phyloP scores from a whole-genome alignment of 305 asterid genomes.

The Fraxinus paxiana region DNA sequence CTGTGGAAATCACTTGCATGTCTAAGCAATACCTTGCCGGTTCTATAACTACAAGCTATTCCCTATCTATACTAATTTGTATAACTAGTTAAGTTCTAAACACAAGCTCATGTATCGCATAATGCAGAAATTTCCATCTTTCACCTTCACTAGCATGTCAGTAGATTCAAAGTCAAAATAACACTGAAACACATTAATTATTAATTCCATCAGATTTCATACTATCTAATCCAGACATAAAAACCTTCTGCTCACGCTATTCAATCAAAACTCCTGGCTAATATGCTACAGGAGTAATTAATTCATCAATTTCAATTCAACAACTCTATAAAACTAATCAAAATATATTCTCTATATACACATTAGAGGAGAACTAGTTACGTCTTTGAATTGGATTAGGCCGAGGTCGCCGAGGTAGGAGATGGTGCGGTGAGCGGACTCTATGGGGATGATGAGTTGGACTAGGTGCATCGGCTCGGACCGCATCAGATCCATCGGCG shows the following conservation, averaged over 20 bases:
- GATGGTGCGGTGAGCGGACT: slow-evolving; percentile 81
- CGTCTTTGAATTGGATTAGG: slow-evolving; percentile 71
- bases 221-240: background rate
- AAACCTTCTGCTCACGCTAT: background rate
- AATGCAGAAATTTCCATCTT: background rate
- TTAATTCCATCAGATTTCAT: background rate
- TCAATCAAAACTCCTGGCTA: background rate
- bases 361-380: slow-evolving; percentile 20
- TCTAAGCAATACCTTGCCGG: background rate
- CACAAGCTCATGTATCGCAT: background rate
- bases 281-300: background rate
- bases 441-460: slow-evolving; percentile 90
- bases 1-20: background rate
- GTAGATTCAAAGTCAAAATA: background rate
- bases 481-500: slow-evolving; percentile 99
- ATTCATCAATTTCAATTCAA: background rate
- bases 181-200: background rate
- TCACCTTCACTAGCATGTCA: background rate
- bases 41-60: background rate
- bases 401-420: slow-evolving; percentile 92
- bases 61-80: background rate
- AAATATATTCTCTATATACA: background rate
- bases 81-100: background rate
- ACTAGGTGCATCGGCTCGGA: slow-evolving; percentile 98
- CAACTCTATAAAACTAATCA: slow-evolving; percentile 14